Evolutionary conservation across 257 asterid species (phyloP).

Genomic region (Phtheirospermum japonicum): DNA sequence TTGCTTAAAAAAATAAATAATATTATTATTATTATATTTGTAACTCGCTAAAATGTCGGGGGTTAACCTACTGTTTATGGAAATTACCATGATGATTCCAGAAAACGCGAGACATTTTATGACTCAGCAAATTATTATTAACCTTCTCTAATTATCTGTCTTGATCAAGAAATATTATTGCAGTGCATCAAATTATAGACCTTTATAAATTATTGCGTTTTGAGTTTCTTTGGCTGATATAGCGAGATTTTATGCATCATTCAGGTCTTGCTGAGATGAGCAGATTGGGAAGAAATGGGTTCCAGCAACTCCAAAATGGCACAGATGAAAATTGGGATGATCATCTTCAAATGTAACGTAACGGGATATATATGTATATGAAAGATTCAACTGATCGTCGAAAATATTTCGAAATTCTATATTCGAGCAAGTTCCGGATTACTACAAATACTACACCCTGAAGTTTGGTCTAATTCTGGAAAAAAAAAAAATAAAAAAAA

Average conservation of each 20-base stretch:
- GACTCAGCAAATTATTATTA: background rate
- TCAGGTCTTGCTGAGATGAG: conserved; percentile 65
- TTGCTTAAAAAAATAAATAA: background rate
- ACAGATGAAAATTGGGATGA: conserved; percentile 41
- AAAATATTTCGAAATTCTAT: background rate
- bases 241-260: conserved; percentile 15
- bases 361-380: no score
- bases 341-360: conserved; percentile 19
- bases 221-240: conserved; percentile 22
- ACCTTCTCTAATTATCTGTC: no score
- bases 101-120: background rate
- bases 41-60: no score
- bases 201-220: background rate
- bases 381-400: background rate
- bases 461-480: background rate
- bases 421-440: background rate
- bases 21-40: no score
- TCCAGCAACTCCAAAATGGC: conserved; percentile 36
- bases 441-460: background rate
- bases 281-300: conserved; percentile 44
- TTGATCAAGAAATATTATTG: background rate
- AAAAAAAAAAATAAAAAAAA: no score
- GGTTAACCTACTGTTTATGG: background rate
- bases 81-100: background rate
- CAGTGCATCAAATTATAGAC: background rate